phyloP scores from a whole-genome alignment of 2,329 filamentous ascomycete genomes.

The Penicillium sp. region DNA sequence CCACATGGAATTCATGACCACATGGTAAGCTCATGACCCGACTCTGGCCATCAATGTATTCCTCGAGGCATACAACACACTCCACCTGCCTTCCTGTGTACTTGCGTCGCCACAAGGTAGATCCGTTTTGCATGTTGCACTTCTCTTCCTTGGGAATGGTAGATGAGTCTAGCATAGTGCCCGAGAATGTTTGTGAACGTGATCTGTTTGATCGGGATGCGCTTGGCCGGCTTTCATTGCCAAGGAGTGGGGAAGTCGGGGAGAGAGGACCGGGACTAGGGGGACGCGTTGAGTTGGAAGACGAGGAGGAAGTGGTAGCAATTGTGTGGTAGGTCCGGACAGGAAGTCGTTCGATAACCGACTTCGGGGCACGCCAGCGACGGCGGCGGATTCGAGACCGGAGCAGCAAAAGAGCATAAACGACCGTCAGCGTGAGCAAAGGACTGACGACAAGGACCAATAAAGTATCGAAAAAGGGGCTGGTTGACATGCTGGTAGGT shows the following conservation, averaged over 20 bases:
- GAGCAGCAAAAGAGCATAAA: slow-evolving; percentile 83
- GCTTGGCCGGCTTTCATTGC: slow-evolving; percentile 31
- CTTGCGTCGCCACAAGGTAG: slow-evolving; percentile 50
- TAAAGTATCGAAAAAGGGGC: slow-evolving; percentile 92
- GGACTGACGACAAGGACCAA: slow-evolving; percentile 96
- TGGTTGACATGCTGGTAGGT: slow-evolving; percentile 80
- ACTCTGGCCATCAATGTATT: slow-evolving; percentile 92
- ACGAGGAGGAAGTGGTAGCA: slow-evolving; percentile 59
- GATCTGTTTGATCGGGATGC: slow-evolving; percentile 32
- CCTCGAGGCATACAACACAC: slow-evolving; percentile 94
- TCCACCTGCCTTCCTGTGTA: slow-evolving; percentile 71
- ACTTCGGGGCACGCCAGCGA: slow-evolving; percentile 96
- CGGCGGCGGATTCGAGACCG: slow-evolving; percentile 84
- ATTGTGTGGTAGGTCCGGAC: slow-evolving; percentile 94
- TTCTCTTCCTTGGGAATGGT: slow-evolving; percentile 48
- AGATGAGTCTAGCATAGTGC: slow-evolving; percentile 25
- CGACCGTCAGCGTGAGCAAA: slow-evolving; percentile 84
- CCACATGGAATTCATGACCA: slow-evolving; percentile 94
- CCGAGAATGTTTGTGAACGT: slow-evolving; percentile 40
- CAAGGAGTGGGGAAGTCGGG: slow-evolving; percentile 74
- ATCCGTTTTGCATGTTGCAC: slow-evolving; percentile 26
- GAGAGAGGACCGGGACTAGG: slow-evolving; percentile 65
- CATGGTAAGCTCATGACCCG: slow-evolving; percentile 96
- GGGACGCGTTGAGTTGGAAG: slow-evolving; percentile 54
- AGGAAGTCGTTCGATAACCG: slow-evolving; percentile 88